A percentile compares a stretch with the other conserved stretches of the same genome.
Conservation (phyloP, 768 basidiomycete species). For the Agrocybe pediades region DNA sequence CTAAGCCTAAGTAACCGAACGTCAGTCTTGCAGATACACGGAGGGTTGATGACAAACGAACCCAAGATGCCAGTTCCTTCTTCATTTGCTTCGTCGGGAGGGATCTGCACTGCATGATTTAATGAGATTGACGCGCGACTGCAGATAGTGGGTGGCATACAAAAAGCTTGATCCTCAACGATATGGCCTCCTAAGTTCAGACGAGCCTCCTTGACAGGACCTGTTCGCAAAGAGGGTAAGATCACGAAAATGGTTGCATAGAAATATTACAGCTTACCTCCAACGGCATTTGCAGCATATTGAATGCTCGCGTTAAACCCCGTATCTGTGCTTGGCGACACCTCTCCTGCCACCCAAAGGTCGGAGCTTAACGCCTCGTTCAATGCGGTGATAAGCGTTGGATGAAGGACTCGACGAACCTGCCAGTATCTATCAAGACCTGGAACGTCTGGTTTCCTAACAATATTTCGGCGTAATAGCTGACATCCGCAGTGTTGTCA, state of each 20-base stretch:
- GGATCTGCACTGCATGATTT: conserved; percentile 38
- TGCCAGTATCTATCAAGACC: conserved; percentile 50
- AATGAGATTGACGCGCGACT: neutral
- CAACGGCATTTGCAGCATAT: conserved; percentile 57
- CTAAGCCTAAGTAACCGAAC: conserved; percentile 48
- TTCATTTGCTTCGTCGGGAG: conserved; percentile 28
- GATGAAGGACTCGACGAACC: conserved; percentile 27
- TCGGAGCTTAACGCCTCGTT: conserved; percentile 50
- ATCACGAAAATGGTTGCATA: neutral
- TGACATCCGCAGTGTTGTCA: conserved; percentile 37
- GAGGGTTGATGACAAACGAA: neutral
- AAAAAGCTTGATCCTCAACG: conserved; percentile 46
- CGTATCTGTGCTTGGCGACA: conserved; percentile 39
- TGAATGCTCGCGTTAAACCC: conserved; percentile 39
- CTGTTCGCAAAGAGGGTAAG: conserved; percentile 23
- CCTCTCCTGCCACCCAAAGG: conserved; percentile 54
- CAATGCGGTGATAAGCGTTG: no score
- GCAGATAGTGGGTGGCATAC: conserved; percentile 35
- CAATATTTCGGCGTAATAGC: conserved; percentile 39
- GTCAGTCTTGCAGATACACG: neutral
- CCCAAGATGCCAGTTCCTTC: conserved; percentile 33
- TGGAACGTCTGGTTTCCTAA: conserved; percentile 36
- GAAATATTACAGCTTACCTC: conserved; percentile 36
- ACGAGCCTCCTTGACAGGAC: conserved; percentile 43
- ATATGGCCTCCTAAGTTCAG: conserved; percentile 47